Base-by-base conservation (phyloP, 2,329 filamentous ascomycete species). In the Hypoxylon sp. region DNA sequence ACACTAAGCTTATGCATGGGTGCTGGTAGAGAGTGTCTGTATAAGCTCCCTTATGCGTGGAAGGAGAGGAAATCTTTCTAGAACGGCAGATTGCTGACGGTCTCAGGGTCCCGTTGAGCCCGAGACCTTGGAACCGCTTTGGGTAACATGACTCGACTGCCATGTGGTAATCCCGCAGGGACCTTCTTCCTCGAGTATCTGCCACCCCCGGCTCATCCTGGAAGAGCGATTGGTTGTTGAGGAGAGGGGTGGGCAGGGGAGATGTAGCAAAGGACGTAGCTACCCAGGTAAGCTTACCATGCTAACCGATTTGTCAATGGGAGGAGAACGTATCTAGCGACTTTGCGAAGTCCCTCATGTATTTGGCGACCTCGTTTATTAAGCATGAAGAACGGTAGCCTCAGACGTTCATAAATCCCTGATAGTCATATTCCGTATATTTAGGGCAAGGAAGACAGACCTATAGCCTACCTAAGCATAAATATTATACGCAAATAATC, bases 251-350 rank as follows among this genome's bases (percentile, higher is more conserved):
- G n/a, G 18, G 32, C 54, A 57, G 22, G 54, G 54, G 44, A 49
- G 24, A 45, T 22, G 42, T 50, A 26, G 48, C 18, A n/a, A n/a
- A n/a, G n/a, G n/a, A n/a, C n/a, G n/a, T n/a, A n/a, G n/a, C n/a
- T n/a, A n/a, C n/a, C n/a, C n/a, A n/a, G n/a, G n/a, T 14, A 40
- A 24, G 59, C 59, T 62, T 62, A 56, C 38, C 28, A 28, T 40
- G 32, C 46, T 38, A 30, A 55, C 11, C 51, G 22, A 63, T 48
- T 63, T 57, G 48, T 57, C 60, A 57, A 57, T 48, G 46, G 51
- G 18, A n/a, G n/a, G n/a, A n/a, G 20, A 44, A 40, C 18, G 22
- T 26, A 22, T 24, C 51, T 46, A 53, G 28, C 32, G 36, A 18
- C 33, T 24, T 49, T n/a, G 22, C 48, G 18, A 16, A 18, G 22